Percentiles rank a stretch among this genome's conserved stretches.
These are phyloP conservation scores for Populus hybrid DNA, from an alignment of 441 rosid genomes.

Conservation along the genomic window DNA sequence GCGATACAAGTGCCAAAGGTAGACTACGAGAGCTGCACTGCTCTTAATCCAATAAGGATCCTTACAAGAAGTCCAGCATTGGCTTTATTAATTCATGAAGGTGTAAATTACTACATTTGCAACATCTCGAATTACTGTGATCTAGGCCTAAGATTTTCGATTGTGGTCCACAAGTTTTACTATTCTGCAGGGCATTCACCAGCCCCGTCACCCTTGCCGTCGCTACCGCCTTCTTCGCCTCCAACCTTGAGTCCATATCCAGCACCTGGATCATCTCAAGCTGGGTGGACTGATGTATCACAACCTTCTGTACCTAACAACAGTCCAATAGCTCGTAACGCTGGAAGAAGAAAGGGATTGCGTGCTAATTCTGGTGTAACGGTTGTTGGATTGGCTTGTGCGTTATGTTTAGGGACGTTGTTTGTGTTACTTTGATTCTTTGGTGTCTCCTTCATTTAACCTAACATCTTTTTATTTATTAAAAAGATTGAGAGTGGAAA, in stretches of 20 bases:
- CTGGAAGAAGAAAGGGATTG: not conserved
- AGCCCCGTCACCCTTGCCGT: slow-evolving; percentile 7
- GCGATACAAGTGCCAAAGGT: slow-evolving; percentile 37
- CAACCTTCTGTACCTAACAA: not conserved
- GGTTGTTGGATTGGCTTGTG: not conserved
- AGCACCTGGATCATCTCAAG: not conserved
- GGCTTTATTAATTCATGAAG: slow-evolving; percentile 19
- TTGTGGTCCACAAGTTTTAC: slow-evolving; percentile 15
- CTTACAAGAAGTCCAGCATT: slow-evolving; percentile 28
- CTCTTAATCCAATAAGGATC: slow-evolving; percentile 26
- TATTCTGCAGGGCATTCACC: slow-evolving; percentile 1
- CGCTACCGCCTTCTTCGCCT: not conserved
- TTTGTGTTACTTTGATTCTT: not conserved
- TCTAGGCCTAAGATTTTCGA: slow-evolving; percentile 35
- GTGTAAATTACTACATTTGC: slow-evolving; percentile 43
- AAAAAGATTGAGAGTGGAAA: no score
- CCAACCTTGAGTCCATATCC: not conserved
- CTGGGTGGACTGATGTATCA: not conserved
- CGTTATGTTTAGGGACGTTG: not conserved
- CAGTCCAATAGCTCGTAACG: not conserved
- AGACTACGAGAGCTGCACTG: slow-evolving; percentile 33
- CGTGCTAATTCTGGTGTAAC: not conserved
- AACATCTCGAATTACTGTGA: slow-evolving; percentile 40
- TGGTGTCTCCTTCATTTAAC: no score
- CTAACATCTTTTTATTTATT: no score